phyloP scores from a whole-genome alignment of 2,329 filamentous ascomycete species.

The Talaromyces funiculosus region DNA sequence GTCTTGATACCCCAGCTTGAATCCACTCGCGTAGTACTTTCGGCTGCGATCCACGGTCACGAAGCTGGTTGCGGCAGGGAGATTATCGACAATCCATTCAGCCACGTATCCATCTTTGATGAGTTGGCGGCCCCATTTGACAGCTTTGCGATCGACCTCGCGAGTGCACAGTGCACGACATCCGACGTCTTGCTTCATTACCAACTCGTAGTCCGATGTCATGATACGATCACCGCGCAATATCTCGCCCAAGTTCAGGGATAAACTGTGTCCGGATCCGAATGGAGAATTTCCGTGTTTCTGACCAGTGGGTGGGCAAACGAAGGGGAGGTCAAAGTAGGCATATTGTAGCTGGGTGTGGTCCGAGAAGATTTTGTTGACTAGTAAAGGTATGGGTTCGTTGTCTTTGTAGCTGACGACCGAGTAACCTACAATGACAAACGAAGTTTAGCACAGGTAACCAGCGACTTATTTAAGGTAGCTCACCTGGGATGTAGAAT shows the following conservation, averaged over 20 bases:
- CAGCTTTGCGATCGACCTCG: conserved; percentile 57
- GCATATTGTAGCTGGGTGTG: conserved; percentile 87
- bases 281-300: conserved; percentile 61
- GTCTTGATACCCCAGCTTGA: conserved; percentile 78
- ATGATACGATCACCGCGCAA: conserved; percentile 80
- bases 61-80: conserved; percentile 83
- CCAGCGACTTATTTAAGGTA: background rate
- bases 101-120: conserved; percentile 76
- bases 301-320: conserved; percentile 70
- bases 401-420: conserved; percentile 71
- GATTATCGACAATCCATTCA: conserved; percentile 90
- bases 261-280: conserved; percentile 69
- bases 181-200: conserved; percentile 68
- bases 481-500: conserved; percentile 80
- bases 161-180: conserved; percentile 68
- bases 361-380: conserved; percentile 89
- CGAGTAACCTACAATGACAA: conserved; percentile 61
- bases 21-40: conserved; percentile 86
- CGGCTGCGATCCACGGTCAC: conserved; percentile 76
- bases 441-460: background rate
- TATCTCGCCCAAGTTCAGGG: conserved; percentile 80
- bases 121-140: conserved; percentile 64
- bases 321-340: conserved; percentile 82
- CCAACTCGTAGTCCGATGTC: conserved; percentile 74
- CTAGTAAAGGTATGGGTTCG: conserved; percentile 74